Base-by-base conservation (phyloP, 2,329 filamentous ascomycete species). In the Colletotrichum sidae region DNA sequence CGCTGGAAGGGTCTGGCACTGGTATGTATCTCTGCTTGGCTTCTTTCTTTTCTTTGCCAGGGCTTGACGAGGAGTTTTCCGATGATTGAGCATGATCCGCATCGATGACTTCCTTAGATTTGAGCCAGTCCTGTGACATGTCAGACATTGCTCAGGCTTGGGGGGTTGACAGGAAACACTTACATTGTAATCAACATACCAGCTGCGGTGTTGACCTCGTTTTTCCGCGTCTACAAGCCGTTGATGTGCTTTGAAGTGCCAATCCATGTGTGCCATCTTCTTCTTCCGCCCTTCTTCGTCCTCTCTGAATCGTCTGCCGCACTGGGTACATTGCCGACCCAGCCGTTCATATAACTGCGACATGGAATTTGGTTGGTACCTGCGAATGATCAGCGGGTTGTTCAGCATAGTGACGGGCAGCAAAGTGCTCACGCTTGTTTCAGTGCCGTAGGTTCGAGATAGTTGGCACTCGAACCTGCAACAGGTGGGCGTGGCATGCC, bases 161-260 rank as follows among this genome's bases (percentile, higher is more conserved):
- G 25, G 35, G 13, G 9, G 79, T 17, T 12, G n/a, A n/a, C 38
- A 41, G 25, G 13, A 41, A 25, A 5, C 25, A 75, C 88, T 80
- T 84, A 93, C 91, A 80, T 90, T 85, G 80, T 97, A 92, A 73
- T 96, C 93, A 53, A 97, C 90, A 75, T 97, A 97, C 93, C 94
- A 98, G 77, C 93, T 96, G 39, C 96, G 90, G 74, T 96, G 94
- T 71, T 96, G 92, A 38, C 92, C 94, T 67, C 93, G 88, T 75
- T 93, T 95, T 73, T 93, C 90, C 12, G 92, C 90, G 71, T 98
- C 95, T 3, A 90, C 89, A 79, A 96, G 93, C 50, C 94, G 90
- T 73, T 94, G 92, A 73, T 97, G 95, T 33, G 95, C 94, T 61
- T 91, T 90, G 80, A 99, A 99, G 78, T 99, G 96, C 96, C 96